Conservation (phyloP, 208 protist genomes). For the Acanthamoeba sp. region DNA sequence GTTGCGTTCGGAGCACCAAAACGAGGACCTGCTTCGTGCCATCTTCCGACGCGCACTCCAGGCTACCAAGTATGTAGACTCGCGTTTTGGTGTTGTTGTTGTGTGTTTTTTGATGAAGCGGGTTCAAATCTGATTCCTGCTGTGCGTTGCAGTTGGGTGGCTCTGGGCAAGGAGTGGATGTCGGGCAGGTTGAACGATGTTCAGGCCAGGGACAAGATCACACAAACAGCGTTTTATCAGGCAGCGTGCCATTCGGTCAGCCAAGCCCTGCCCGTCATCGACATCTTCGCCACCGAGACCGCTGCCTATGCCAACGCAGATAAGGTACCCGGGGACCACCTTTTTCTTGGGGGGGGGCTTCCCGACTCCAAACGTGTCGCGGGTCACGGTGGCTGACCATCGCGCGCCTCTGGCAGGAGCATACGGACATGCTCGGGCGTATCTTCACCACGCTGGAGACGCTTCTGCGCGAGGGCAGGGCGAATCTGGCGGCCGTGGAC, state of each 20-base stretch:
- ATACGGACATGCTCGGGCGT: background rate
- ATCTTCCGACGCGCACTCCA: constrained; percentile 10
- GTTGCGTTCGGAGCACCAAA: background rate
- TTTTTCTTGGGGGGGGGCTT: no score
- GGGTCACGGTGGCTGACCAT: no score
- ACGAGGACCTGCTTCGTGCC: background rate
- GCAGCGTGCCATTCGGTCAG: background rate
- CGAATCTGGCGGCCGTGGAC: background rate
- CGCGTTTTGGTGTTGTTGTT: background rate
- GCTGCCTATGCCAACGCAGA: background rate
- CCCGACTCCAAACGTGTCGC: no score
- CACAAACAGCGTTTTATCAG: background rate
- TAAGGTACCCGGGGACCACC: no score
- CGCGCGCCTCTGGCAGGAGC: no score
- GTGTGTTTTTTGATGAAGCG: no score
- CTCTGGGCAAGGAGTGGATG: background rate
- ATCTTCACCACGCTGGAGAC: background rate
- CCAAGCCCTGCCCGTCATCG: background rate
- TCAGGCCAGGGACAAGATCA: background rate
- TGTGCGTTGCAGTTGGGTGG: background rate
- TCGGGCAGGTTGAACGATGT: background rate
- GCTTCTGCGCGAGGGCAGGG: background rate
- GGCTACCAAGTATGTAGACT: background rate
- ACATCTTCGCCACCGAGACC: background rate
- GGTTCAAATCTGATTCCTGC: no score